Evolutionary conservation across 495 filamentous ascomycete species (phyloP).

Genomic region (Tuber microsphaerosporum): DNA sequence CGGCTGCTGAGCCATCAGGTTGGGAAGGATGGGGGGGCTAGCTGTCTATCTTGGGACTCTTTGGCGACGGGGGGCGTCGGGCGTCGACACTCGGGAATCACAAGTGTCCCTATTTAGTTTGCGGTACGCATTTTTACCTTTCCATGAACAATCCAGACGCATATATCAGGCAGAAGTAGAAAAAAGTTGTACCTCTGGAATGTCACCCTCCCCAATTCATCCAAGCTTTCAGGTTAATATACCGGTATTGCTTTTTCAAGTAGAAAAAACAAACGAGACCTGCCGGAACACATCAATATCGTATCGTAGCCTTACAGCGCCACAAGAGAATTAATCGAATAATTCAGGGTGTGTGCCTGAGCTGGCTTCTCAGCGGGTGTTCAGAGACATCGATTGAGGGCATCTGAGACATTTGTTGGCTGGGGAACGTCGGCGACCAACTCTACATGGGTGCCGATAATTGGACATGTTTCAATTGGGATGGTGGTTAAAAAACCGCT

Average conservation of each 20-base stretch:
- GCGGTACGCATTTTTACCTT: neutral
- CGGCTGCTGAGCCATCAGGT: neutral
- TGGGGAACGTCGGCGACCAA: slow-evolving; percentile 31
- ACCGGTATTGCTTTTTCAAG: neutral
- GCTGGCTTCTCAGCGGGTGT: neutral
- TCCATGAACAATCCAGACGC: neutral
- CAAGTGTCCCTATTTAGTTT: neutral
- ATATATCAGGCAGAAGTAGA: neutral
- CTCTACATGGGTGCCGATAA: neutral
- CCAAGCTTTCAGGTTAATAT: neutral
- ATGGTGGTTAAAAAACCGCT: neutral
- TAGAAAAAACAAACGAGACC: neutral
- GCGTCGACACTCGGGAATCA: neutral
- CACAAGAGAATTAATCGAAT: neutral
- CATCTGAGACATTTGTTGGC: slow-evolving; percentile 36
- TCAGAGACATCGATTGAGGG: slow-evolving; percentile 7
- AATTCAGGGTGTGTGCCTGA: slow-evolving; percentile 3
- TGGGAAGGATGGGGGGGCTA: neutral
- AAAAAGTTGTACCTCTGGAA: neutral
- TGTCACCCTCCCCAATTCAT: neutral
- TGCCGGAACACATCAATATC: neutral
- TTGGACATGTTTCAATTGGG: neutral
- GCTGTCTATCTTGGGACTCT: neutral
- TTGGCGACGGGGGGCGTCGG: neutral
- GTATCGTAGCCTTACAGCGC: slow-evolving; percentile 2